Percentiles rank a stretch among this genome's conserved stretches.
Conservation (phyloP, 352 stramenopile species). For the Pythium apleroticum region DNA sequence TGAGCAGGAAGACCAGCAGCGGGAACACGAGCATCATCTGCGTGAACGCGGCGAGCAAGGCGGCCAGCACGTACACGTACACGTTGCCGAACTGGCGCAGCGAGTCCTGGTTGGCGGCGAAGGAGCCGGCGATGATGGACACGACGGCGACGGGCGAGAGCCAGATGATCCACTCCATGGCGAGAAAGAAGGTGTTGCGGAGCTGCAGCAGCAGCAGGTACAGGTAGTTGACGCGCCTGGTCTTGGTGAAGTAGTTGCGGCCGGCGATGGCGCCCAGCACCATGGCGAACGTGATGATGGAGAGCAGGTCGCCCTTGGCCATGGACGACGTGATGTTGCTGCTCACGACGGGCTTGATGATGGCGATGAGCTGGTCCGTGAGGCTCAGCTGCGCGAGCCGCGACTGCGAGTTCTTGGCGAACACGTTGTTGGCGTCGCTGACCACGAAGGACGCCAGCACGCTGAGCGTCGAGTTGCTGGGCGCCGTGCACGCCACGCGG, state of each 20-base stretch:
- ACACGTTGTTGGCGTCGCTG: conserved; percentile 48
- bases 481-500: conserved; percentile 11
- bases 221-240: conserved; percentile 58
- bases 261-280: conserved; percentile 60
- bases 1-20: conserved; percentile 60
- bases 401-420: conserved; percentile 32
- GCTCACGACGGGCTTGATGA: conserved; percentile 56
- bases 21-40: conserved; percentile 67
- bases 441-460: conserved; percentile 36
- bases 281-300: conserved; percentile 73
- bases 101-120: conserved; percentile 45
- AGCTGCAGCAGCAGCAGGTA: conserved; percentile 69
- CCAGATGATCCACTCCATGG: conserved; percentile 74
- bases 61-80: conserved; percentile 61
- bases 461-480: conserved; percentile 15
- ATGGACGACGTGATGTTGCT: conserved; percentile 64
- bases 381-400: conserved; percentile 48
- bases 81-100: conserved; percentile 40
- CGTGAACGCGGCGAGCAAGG: conserved; percentile 32
- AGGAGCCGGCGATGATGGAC: conserved; percentile 63
- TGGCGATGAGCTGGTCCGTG: conserved; percentile 60
- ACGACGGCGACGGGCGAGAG: conserved; percentile 67
- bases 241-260: conserved; percentile 60
- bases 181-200: conserved; percentile 73
- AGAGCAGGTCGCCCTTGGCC: conserved; percentile 47